phyloP scores from a whole-genome alignment of 371 early-diverging fungal genomes.

The Mortierella polycephala region DNA sequence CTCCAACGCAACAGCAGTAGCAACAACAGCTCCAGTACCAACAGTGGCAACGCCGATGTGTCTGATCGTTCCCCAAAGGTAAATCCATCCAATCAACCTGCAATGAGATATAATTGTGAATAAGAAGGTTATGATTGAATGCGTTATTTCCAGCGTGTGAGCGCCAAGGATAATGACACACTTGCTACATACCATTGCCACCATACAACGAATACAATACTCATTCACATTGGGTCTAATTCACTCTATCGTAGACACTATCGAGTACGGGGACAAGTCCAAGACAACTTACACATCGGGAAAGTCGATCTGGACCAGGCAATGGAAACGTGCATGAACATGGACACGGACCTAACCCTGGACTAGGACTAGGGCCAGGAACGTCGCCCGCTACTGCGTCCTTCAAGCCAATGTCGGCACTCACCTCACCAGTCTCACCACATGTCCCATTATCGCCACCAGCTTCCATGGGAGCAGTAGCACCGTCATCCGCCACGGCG shows the following conservation, averaged over 20 bases:
- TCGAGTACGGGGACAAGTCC: constrained; percentile 5
- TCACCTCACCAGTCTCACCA: constrained; percentile 23
- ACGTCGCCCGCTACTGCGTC: constrained; percentile 7
- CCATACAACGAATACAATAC: too few relatives aligned
- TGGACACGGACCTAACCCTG: neutral
- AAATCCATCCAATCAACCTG: neutral
- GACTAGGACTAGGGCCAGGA: constrained; percentile 13
- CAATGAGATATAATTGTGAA: too few relatives aligned
- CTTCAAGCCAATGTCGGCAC: constrained; percentile 5
- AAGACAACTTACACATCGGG: constrained; percentile 1
- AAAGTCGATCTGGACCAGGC: constrained; percentile 2
- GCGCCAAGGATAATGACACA: neutral
- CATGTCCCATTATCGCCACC: constrained; percentile 13
- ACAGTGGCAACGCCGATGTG: neutral
- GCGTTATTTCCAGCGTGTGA: neutral
- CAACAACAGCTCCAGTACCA: neutral
- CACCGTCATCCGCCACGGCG: neutral
- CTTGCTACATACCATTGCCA: too few relatives aligned
- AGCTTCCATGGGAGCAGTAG: neutral
- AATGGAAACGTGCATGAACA: constrained; percentile 7
- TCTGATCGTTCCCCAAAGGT: constrained; percentile 16
- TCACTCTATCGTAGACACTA: neutral
- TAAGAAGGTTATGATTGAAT: too few relatives aligned
- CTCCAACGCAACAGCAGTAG: constrained; percentile 9
- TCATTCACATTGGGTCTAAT: neutral